Percentiles rank a stretch among this genome's conserved stretches.
phyloP scores from a whole-genome alignment of 805 yeast genomes.

The Starmerella sp. region DNA sequence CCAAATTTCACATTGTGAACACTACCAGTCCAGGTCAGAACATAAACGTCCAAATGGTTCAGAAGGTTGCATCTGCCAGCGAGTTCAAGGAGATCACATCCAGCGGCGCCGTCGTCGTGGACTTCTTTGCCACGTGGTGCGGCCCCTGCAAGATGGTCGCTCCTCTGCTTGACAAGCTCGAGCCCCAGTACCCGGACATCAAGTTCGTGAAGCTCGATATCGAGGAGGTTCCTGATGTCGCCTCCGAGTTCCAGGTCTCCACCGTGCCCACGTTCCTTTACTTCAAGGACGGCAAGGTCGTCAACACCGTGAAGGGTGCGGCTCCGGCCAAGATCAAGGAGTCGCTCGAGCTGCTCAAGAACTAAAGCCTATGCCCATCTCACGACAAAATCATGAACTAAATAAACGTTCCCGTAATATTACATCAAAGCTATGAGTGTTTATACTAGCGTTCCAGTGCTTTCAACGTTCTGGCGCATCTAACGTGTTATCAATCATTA shows the following conservation, averaged over 20 bases:
- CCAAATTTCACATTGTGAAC: too few species aligned
- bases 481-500: too few species aligned
- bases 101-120: conserved; percentile 76
- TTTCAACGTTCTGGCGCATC: too few species aligned
- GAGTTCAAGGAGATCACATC: conserved; percentile 63
- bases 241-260: conserved; percentile 57
- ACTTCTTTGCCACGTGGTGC: conserved; percentile 97
- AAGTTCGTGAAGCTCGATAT: conserved; percentile 86
- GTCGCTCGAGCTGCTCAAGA: conserved; percentile 51
- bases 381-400: background rate
- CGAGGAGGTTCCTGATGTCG: conserved; percentile 62
- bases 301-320: conserved; percentile 79
- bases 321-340: conserved; percentile 47
- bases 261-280: conserved; percentile 62
- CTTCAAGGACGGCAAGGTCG: conserved; percentile 72
- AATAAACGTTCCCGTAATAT: background rate
- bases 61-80: conserved; percentile 36
- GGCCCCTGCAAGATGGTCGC: conserved; percentile 98
- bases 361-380: background rate
- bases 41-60: conserved; percentile 38
- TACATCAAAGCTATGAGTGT: too few species aligned
- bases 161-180: conserved; percentile 67
- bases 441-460: too few species aligned
- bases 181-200: conserved; percentile 46
- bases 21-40: background rate